Evolutionary conservation across 257 asterid species (phyloP).

Genomic region (Leptodermis oblonga): DNA sequence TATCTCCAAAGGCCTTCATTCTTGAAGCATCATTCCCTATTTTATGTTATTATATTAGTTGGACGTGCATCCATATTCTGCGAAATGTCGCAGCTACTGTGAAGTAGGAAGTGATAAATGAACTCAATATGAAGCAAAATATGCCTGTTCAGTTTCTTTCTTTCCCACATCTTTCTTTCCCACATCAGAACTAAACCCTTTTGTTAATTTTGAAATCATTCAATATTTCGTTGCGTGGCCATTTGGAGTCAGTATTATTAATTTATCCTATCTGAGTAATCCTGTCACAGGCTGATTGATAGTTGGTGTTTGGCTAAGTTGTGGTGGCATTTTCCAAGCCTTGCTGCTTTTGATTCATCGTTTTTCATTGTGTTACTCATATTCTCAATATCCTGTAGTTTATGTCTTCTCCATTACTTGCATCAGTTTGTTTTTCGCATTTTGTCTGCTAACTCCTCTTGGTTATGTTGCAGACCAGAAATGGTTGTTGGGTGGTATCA

Average conservation of each 20-base stretch:
- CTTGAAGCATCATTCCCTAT: neutral
- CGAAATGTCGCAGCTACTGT: neutral
- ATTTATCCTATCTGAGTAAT: neutral
- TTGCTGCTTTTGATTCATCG: neutral
- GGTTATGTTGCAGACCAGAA: slow-evolving; percentile 71
- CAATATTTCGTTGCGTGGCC: neutral
- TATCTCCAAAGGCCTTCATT: neutral
- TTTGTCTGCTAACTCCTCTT: neutral
- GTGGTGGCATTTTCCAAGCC: neutral
- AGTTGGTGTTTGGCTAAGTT: neutral
- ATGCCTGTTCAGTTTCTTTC: neutral
- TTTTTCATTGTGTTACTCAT: neutral
- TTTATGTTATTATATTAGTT: neutral
- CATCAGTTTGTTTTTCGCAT: neutral
- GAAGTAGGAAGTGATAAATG: no score
- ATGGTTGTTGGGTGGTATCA: slow-evolving; percentile 99
- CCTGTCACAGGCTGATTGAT: no score
- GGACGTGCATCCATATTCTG: no score
- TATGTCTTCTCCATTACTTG: slow-evolving; percentile 1
- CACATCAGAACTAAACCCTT: neutral
- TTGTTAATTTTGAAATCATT: neutral
- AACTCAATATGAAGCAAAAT: no score
- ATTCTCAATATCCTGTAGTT: neutral
- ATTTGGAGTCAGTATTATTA: neutral
- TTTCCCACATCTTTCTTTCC: no score